Percentiles rank a stretch among this genome's conserved stretches.
phyloP scores from a whole-genome alignment of 768 basidiomycete genomes.

The Artomyces pyxidatus region DNA sequence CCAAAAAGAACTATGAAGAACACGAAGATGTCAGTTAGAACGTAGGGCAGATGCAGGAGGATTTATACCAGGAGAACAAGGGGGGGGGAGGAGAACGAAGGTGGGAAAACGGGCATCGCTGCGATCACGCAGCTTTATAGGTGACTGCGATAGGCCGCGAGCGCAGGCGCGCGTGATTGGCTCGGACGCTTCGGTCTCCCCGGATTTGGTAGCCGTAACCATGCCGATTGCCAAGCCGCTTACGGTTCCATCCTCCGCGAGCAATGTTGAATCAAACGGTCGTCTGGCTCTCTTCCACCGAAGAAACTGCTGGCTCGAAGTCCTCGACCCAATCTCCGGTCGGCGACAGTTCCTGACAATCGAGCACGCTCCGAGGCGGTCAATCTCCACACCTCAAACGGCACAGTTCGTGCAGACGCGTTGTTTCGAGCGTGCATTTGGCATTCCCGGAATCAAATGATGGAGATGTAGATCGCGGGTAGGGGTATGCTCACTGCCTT shows the following conservation, averaged over 20 bases:
- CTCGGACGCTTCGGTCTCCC: neutral
- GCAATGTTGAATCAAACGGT: neutral
- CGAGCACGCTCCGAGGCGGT: too few relatives aligned
- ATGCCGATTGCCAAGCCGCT: neutral
- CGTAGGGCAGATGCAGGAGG: constrained; percentile 1
- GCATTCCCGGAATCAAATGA: too few relatives aligned
- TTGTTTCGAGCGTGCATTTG: too few relatives aligned
- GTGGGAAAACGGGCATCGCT: neutral
- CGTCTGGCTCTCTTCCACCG: too few relatives aligned
- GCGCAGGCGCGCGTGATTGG: neutral
- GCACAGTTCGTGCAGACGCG: too few relatives aligned
- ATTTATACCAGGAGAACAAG: neutral
- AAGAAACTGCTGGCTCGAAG: too few relatives aligned
- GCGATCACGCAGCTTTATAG: neutral
- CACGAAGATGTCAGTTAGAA: neutral
- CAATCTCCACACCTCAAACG: too few relatives aligned
- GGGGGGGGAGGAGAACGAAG: neutral
- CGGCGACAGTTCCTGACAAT: too few relatives aligned
- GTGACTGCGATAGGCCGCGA: neutral
- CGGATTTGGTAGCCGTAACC: neutral
- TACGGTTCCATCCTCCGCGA: neutral
- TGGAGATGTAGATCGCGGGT: too few relatives aligned
- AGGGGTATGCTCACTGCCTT: too few relatives aligned
- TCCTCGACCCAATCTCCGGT: too few relatives aligned
- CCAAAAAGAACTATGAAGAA: constrained; percentile 30